These are phyloP conservation scores for Dendryphion nanum DNA, from an alignment of 2,329 filamentous ascomycete species.

Conservation along the genomic window DNA sequence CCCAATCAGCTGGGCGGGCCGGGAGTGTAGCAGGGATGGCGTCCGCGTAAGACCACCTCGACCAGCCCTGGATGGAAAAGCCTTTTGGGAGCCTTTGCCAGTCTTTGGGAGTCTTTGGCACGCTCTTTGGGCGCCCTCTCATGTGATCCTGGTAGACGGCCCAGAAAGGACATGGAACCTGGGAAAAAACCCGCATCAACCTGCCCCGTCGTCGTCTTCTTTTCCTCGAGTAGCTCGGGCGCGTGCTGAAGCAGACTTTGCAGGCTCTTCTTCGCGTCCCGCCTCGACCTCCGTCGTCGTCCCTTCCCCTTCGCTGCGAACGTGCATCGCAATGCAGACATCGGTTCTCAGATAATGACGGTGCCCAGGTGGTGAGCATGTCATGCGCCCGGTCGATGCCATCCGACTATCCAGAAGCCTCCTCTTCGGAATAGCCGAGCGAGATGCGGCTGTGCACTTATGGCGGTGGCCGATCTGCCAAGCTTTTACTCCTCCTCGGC, in stretches of 20 bases:
- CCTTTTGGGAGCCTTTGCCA: no score
- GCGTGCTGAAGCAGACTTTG: slow-evolving; percentile 34
- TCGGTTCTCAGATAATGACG: no score
- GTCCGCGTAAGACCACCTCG: slow-evolving; percentile 9
- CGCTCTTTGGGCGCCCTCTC: slow-evolving; percentile 18
- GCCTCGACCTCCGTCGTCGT: slow-evolving; percentile 1
- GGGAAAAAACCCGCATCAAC: slow-evolving; percentile 19
- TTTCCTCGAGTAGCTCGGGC: slow-evolving; percentile 30
- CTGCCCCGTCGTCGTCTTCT: not conserved
- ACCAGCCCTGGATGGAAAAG: slow-evolving; percentile 6
- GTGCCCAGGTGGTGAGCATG: not conserved
- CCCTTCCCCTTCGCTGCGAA: not conserved
- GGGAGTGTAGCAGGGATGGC: slow-evolving; percentile 29
- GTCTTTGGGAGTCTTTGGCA: no score
- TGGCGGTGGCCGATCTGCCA: slow-evolving; percentile 11
- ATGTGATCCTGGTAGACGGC: slow-evolving; percentile 26
- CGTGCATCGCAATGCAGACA: slow-evolving; percentile 1
- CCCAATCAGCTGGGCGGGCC: slow-evolving; percentile 35
- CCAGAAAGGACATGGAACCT: not conserved
- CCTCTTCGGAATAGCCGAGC: not conserved
- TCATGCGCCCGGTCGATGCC: no score
- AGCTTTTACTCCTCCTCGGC: slow-evolving; percentile 23
- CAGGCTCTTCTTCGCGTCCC: slow-evolving; percentile 4
- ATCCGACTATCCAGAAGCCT: not conserved
- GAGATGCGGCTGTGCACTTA: slow-evolving; percentile 27